Conservation (phyloP, 805 yeast species). For the Teunomyces panamensis region DNA sequence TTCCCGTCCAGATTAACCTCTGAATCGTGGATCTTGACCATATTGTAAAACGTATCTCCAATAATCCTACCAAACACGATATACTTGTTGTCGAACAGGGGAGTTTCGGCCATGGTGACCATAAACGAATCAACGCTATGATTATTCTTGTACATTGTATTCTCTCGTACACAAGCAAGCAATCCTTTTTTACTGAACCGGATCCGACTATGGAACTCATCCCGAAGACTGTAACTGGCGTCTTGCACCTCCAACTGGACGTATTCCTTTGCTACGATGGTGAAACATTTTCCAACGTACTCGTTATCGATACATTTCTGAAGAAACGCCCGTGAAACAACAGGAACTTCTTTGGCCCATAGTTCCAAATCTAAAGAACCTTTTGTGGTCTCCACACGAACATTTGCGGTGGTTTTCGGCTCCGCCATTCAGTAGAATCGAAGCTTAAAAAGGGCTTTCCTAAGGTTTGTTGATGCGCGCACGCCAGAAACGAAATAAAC, state of each 20-base stretch:
- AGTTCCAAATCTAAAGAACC: slow-evolving; percentile 60
- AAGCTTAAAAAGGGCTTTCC: neutral
- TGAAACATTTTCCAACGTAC: slow-evolving; percentile 42
- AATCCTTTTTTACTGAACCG: slow-evolving; percentile 52
- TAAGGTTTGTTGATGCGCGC: neutral
- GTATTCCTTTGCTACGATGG: slow-evolving; percentile 31
- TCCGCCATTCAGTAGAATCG: slow-evolving; percentile 22
- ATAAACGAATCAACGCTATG: slow-evolving; percentile 27
- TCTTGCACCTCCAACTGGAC: slow-evolving; percentile 35
- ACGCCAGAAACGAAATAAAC: slow-evolving; percentile 3
- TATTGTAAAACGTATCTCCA: slow-evolving; percentile 54
- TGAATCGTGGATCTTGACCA: slow-evolving; percentile 47
- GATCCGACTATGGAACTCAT: slow-evolving; percentile 53
- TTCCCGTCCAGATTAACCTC: slow-evolving; percentile 41
- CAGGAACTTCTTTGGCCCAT: slow-evolving; percentile 69
- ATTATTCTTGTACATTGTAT: slow-evolving; percentile 16
- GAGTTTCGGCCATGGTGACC: slow-evolving; percentile 46
- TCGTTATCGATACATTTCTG: slow-evolving; percentile 42
- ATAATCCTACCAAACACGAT: slow-evolving; percentile 55
- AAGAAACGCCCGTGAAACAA: slow-evolving; percentile 46
- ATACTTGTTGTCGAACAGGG: slow-evolving; percentile 42
- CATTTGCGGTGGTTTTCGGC: slow-evolving; percentile 60
- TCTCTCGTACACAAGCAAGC: slow-evolving; percentile 46
- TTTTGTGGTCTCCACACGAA: slow-evolving; percentile 52
- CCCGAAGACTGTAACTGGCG: slow-evolving; percentile 11